Conservation (phyloP, 768 basidiomycete species). For the Leccinum uliginosum region DNA sequence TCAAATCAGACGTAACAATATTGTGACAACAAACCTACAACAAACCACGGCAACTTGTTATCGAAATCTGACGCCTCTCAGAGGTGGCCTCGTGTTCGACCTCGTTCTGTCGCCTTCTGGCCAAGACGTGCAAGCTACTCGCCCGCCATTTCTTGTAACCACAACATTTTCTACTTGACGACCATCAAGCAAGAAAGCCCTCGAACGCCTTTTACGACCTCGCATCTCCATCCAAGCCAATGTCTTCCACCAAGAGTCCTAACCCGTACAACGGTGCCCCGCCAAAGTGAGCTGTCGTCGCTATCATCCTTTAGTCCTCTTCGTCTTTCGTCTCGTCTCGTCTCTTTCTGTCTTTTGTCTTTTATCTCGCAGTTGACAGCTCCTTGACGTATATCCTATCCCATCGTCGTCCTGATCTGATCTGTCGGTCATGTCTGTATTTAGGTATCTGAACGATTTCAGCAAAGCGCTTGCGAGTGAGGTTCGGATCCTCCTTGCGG, state of each 20-base stretch:
- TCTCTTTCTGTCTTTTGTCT: background rate
- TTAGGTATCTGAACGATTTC: constrained; percentile 55
- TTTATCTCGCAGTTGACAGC: background rate
- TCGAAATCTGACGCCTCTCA: background rate
- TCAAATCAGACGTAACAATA: constrained; percentile 1
- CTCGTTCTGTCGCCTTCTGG: constrained; percentile 13
- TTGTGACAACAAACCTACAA: background rate
- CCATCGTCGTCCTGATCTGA: background rate
- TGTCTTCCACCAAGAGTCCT: constrained; percentile 34
- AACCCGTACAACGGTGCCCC: constrained; percentile 31
- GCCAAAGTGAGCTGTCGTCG: constrained; percentile 27
- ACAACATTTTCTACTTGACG: background rate
- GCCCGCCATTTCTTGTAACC: background rate
- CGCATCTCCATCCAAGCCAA: constrained; percentile 10
- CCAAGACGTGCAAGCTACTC: constrained; percentile 4
- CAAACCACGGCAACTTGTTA: background rate
- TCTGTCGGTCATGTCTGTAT: background rate
- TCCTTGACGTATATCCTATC: constrained; percentile 5
- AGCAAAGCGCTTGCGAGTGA: constrained; percentile 59
- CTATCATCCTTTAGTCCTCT: background rate
- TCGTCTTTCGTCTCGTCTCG: background rate
- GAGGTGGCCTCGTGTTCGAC: constrained; percentile 19
- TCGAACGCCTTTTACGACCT: background rate
- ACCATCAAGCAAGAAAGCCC: constrained; percentile 1
- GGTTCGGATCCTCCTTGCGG: constrained; percentile 57